Percentiles rank a stretch among this genome's conserved stretches.
These are phyloP conservation scores for Amanita jacksonii DNA, from an alignment of 768 basidiomycete species.

Conservation along the genomic window DNA sequence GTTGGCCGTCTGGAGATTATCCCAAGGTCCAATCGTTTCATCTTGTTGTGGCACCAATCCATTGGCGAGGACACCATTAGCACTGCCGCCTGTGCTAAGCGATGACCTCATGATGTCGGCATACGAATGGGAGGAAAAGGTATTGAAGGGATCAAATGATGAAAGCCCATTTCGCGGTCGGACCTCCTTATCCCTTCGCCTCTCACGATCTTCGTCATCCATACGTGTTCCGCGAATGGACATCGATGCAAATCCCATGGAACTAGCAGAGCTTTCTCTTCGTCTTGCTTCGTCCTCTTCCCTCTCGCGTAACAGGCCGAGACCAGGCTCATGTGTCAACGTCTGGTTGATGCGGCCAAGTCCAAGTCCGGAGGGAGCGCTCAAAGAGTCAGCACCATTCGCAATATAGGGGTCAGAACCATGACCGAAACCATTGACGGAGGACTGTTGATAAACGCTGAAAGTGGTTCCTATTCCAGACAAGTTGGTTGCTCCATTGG, in stretches of 20 bases:
- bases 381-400: constrained; percentile 20
- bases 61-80: not conserved
- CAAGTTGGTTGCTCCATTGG: constrained; percentile 10
- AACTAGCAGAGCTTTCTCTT: constrained; percentile 22
- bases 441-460: constrained; percentile 11
- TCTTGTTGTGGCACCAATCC: constrained; percentile 15
- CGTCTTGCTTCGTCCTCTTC: constrained; percentile 44
- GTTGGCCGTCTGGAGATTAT: constrained; percentile 15
- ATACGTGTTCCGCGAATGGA: constrained; percentile 43
- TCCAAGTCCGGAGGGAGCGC: constrained; percentile 33
- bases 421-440: constrained; percentile 17
- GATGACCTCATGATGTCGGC: not conserved
- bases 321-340: constrained; percentile 9
- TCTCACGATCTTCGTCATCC: constrained; percentile 49
- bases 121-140: constrained; percentile 27
- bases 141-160: constrained; percentile 76
- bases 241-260: constrained; percentile 29
- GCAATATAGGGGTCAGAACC: constrained; percentile 15
- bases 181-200: constrained; percentile 42
- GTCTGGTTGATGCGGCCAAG: constrained; percentile 27
- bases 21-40: constrained; percentile 37
- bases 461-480: not conserved
- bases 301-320: constrained; percentile 15
- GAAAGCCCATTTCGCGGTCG: constrained; percentile 33
- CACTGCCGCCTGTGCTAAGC: not conserved